Percentiles rank a stretch among this genome's conserved stretches.
phyloP scores from a whole-genome alignment of 306 rosid species.

The Cucurbita ficifolia region DNA sequence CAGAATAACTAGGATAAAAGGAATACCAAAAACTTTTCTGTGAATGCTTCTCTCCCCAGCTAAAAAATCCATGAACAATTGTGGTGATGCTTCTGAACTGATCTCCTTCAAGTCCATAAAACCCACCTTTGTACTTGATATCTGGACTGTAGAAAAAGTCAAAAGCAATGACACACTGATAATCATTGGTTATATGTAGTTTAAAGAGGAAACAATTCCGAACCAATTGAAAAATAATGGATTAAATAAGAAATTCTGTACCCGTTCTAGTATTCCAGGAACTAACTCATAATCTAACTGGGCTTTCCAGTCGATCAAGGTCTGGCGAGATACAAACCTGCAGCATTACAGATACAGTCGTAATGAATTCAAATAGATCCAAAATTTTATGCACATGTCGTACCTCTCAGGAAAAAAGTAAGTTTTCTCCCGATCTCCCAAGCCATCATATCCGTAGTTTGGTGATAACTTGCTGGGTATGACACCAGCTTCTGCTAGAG shows the following conservation, averaged over 20 bases:
- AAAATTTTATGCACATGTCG: background rate
- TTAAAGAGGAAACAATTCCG: background rate
- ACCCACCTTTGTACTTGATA: constrained; percentile 57
- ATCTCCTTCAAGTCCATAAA: constrained; percentile 83
- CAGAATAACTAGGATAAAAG: constrained; percentile 5
- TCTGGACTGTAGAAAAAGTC: constrained; percentile 97
- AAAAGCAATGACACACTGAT: constrained; percentile 36
- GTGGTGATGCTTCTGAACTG: constrained; percentile 34
- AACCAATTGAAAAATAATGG: background rate
- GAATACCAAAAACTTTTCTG: constrained; percentile 82
- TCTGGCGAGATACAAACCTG: constrained; percentile 80
- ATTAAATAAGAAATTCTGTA: constrained; percentile 20
- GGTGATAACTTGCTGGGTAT: constrained; percentile 61
- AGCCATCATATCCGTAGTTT: constrained; percentile 17
- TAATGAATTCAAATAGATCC: constrained; percentile 10
- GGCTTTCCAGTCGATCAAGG: constrained; percentile 78
- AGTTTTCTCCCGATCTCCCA: constrained; percentile 15
- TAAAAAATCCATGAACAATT: constrained; percentile 59
- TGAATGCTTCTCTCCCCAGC: constrained; percentile 58
- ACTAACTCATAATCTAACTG: constrained; percentile 56
- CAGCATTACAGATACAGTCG: constrained; percentile 11
- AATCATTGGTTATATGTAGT: constrained; percentile 14
- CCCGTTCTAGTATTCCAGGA: constrained; percentile 45
- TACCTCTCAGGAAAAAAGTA: constrained; percentile 68
- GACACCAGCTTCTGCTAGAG: constrained; percentile 80